Percentiles rank a stretch among this genome's conserved stretches.
These are phyloP conservation scores for Cyclotella distinguenda DNA, from an alignment of 108 stramenopile genomes.

Conservation along the genomic window DNA sequence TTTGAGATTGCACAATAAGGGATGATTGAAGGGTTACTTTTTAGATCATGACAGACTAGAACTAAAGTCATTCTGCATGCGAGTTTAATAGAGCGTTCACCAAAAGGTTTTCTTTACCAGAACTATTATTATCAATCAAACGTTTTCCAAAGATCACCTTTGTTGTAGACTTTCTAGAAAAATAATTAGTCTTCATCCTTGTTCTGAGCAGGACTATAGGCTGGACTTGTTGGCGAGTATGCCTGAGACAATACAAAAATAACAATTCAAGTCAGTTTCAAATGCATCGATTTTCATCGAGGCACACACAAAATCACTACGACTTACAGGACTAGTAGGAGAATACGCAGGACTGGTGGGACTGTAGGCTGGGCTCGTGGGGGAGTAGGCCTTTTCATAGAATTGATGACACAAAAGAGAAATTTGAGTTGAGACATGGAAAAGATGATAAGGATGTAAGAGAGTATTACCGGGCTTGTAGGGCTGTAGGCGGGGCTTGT, in stretches of 20 bases:
- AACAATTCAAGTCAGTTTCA: background rate
- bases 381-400: conserved; percentile 59
- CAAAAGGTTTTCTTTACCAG: too few species aligned
- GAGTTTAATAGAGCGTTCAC: too few species aligned
- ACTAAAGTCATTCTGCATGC: too few species aligned
- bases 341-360: conserved; percentile 80
- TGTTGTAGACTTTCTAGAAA: too few species aligned
- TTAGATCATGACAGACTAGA: too few species aligned
- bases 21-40: too few species aligned
- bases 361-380: conserved; percentile 86
- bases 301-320: too few species aligned
- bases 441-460: conserved; percentile 2
- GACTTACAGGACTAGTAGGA: conserved; percentile 84
- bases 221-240: conserved; percentile 51
- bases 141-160: too few species aligned
- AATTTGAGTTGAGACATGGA: conserved; percentile 49
- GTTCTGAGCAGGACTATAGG: conserved; percentile 55
- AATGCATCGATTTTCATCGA: too few species aligned
- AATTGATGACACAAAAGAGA: conserved; percentile 37
- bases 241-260: conserved; percentile 1
- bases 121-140: too few species aligned
- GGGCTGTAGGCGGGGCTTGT: conserved; percentile 87
- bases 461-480: conserved; percentile 71
- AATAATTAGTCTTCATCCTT: conserved; percentile 7
- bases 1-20: conserved; percentile 30